Evolutionary conservation across 2,329 filamentous ascomycete species (phyloP), one percentile per base, ranked within the genome.

Genomic region (Xylaria sp.): DNA sequence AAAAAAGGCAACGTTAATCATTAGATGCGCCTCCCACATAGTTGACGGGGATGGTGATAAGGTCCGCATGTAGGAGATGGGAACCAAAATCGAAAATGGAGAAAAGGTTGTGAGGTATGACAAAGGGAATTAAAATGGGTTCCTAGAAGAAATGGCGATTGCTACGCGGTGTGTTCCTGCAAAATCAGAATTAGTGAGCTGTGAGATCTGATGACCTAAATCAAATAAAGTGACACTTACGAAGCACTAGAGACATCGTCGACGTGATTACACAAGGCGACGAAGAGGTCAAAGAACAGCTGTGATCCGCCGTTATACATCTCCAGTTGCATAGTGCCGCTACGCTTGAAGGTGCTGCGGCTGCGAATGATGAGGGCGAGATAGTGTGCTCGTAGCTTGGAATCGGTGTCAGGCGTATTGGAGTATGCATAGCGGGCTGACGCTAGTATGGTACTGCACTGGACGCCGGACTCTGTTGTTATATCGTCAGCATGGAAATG

Each of bases 271-370:
- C 92, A 94, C 82, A 97, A 89, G 20, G 94, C 94, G 60, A 97
- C 94, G 79, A 97, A 98, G 54, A 97, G 85, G 78, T 97, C 94
- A 79, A 97, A 98, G 84, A 97, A 97, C 68, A 97, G 85, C 77
- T 92, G 88, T 0, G 85, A 92, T 63, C 93, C 93, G 34, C 94
- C 94, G 70, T 89, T 89, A 80, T 92, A 92, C 94, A 98, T 97
- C 83, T 97, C 94, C 74, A 93, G 89, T 82, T 97, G 94, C 94
- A 97, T 97, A 3, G 94, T 97, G 64, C 94, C 94, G 81, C 94
- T 97, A 65, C 93, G 88, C 86, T 97, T 97, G 83, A 98, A 97
- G 1, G 93, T 97, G 78, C 89, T 88, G 73, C 94, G 89, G 75
- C 91, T 93, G 73, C 94, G 90, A 78, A 97, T 97, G 81, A 97